A percentile compares a stretch with the other conserved stretches of the same genome.
Evolutionary conservation across 2,329 filamentous ascomycete species (phyloP).

Genomic region (Trichoderma breve): DNA sequence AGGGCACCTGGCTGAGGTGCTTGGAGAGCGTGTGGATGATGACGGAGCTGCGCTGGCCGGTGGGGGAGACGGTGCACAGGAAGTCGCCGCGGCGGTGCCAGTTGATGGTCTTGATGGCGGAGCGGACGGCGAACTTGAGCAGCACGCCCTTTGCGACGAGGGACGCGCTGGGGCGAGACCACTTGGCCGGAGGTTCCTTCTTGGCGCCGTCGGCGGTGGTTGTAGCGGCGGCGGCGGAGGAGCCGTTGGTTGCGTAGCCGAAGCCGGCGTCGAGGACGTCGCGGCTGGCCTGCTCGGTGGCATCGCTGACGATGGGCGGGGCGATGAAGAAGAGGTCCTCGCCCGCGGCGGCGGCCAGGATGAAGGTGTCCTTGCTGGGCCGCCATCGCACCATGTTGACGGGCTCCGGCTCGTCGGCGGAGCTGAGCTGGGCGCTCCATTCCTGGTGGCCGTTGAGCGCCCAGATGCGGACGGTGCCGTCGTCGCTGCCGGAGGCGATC

Average conservation of each 20-base stretch:
- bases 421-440: constrained; percentile 77
- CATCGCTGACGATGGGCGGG: constrained; percentile 70
- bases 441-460: constrained; percentile 85
- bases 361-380: constrained; percentile 73
- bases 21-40: constrained; percentile 94
- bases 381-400: constrained; percentile 90
- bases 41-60: constrained; percentile 74
- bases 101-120: constrained; percentile 79
- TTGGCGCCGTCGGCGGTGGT: constrained; percentile 54
- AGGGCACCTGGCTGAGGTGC: constrained; percentile 91
- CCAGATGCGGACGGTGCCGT: constrained; percentile 90
- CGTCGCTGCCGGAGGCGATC: constrained; percentile 89
- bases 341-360: constrained; percentile 80
- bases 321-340: constrained; percentile 85
- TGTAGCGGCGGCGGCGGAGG: constrained; percentile 38
- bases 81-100: constrained; percentile 97
- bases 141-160: constrained; percentile 77
- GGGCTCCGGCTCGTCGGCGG: constrained; percentile 59
- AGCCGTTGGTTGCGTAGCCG: constrained; percentile 76
- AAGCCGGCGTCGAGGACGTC: constrained; percentile 85
- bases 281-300: constrained; percentile 69
- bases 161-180: constrained; percentile 73
- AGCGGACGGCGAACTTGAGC: constrained; percentile 75
- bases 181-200: constrained; percentile 76
- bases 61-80: constrained; percentile 85